Base-by-base conservation (phyloP, 2,329 filamentous ascomycete species). In the Alternaria sp. region DNA sequence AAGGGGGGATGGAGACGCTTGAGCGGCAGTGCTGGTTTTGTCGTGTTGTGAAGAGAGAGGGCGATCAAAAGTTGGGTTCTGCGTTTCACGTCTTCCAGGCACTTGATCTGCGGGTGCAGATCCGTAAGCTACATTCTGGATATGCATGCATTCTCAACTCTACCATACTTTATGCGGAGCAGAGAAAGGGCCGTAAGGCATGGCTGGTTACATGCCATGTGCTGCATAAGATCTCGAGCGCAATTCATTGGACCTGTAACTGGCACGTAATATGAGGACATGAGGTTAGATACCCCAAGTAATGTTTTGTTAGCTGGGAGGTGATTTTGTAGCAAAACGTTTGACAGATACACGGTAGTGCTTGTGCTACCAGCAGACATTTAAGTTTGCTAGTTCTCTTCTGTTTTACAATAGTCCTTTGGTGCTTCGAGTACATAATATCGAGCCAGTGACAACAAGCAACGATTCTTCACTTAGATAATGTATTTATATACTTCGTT, bases 201-300 rank as follows among this genome's bases (percentile, higher is more conserved):
- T 49, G 46, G 30, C 30, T 36, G 46, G 46, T 10, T 38, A 50
- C 46, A 50, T 22, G 46, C 46, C 32, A 34, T 30, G 25, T 41
- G 40, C 40, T 43, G 40, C 11, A 25, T 32, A 50, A 9, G 4
- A 50, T 50, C 20, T 38, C 25, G 46, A 25, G 20, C 46, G 12
- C 46, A 36, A n/a, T 38, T 16, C 8, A 38, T 20, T 20, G 30
- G 46, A 50, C 20, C 22, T 27, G 10, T 8, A 14, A 16, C 46
- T 12, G 46, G 14, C 32, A 50, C 22, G 20, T 12, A 38, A 50
- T n/a, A 18, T 25, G 20, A 20, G 46, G 46, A 36, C 25, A 27
- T 32, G 38, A 16, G 30, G 34, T 49, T 34, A 22, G 46, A 50
- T 50, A 50, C 46, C 46, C 46, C 32, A 20, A 20, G 22, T 38